Conservation (phyloP, 805 yeast genomes). For the Myxozyma kluyveri region DNA sequence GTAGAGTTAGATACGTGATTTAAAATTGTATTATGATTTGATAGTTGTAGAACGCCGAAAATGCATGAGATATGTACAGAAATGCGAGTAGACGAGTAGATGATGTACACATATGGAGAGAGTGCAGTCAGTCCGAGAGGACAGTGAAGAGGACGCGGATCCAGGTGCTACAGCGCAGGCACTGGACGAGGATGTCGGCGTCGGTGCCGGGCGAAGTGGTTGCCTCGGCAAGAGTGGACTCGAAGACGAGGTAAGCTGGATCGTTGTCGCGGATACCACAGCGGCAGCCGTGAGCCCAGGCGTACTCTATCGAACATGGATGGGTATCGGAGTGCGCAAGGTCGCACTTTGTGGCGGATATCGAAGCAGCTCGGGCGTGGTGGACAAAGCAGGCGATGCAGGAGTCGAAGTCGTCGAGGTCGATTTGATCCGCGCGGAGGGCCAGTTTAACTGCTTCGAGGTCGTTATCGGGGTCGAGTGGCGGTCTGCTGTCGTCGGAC, state of each 20-base stretch:
- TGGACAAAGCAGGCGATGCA: constrained; percentile 39
- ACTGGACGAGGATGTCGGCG: constrained; percentile 71
- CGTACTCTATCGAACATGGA: constrained; percentile 3
- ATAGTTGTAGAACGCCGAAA: background rate
- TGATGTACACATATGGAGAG: background rate
- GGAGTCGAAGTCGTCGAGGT: constrained; percentile 59
- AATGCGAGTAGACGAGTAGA: background rate
- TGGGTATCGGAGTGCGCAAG: constrained; percentile 3
- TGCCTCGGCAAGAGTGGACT: constrained; percentile 55
- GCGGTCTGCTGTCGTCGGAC: constrained; percentile 46
- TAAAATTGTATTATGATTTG: background rate
- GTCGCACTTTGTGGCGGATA: background rate
- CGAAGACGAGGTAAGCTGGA: constrained; percentile 64
- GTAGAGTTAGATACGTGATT: background rate
- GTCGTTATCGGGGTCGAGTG: constrained; percentile 28
- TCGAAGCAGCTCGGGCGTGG: constrained; percentile 6
- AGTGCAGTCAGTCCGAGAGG: constrained; percentile 24
- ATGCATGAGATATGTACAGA: background rate
- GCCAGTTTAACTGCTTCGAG: constrained; percentile 39
- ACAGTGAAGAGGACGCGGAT: constrained; percentile 59
- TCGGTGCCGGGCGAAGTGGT: constrained; percentile 12
- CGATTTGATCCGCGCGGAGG: constrained; percentile 56
- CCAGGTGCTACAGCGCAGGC: constrained; percentile 84
- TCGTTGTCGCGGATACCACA: constrained; percentile 46
- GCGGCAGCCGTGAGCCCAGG: constrained; percentile 39